Evolutionary conservation across 2,329 filamentous ascomycete genomes (phyloP), one percentile per base, ranked within the genome.

Genomic region (Fulvia fulva): DNA sequence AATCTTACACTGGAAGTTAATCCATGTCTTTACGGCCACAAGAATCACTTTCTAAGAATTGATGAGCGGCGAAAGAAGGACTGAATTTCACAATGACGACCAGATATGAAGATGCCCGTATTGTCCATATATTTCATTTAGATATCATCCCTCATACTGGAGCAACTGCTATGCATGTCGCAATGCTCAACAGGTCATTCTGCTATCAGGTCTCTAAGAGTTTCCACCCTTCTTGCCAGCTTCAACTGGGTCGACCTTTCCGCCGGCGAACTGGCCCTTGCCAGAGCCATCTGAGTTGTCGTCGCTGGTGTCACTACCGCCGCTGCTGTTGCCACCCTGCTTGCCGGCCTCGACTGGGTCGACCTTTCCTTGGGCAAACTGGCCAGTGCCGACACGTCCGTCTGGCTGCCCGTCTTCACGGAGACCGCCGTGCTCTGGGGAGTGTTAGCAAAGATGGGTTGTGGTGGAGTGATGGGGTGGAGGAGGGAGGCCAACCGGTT

Each of bases 321-420:
- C 68, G 25, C 55, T 55, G 47, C 65, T 62, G 47, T 72, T 50
- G 25, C 75, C 74, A 44, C 74, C 75, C 63, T 75, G 63, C 66
- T 72, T 71, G 30, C 75, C 75, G 55, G 75, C 75, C 63, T 76
- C 69, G 44, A 67, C 63, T 25, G 75, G 75, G 59, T 77, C 74
- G 25, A 77, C 74, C 59, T 76, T 74, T 59, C 75, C 74, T 19
- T 73, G 70, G 54, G 74, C 75, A 55, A 77, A 77, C 63, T 75
- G 70, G 54, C 74, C 75, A 56, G 75, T 77, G 54, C 70, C 71
- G 51, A 77, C 74, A 58, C 75, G 71, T 65, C 73, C 68, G 62
- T 77, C 75, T 53, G 73, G 73, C 52, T 73, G 71, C 53, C 75
- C 75, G 63, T 77, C 75, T 65, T 76, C 68, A 63, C 73, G 74